A percentile compares a stretch with the other conserved stretches of the same genome.
Evolutionary conservation across 768 basidiomycete species (phyloP).

Genomic region (Pleurotus djamor): DNA sequence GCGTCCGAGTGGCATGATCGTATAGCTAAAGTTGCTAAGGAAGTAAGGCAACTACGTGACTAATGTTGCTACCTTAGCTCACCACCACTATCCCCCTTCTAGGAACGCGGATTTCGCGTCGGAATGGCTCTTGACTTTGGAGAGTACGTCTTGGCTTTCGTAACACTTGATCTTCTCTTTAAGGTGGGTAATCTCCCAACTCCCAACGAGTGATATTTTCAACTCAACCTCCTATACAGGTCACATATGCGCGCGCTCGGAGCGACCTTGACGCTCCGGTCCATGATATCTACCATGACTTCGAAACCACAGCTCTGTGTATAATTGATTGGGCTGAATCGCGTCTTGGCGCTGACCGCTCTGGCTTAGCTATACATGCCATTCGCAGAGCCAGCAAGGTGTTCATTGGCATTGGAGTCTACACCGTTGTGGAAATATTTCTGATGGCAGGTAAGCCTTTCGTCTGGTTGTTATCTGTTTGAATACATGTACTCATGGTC

Average conservation of each 20-base stretch:
- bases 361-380: slow-evolving; percentile 1
- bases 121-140: slow-evolving; percentile 10
- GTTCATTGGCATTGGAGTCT: slow-evolving; percentile 8
- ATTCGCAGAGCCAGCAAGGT: slow-evolving; percentile 4
- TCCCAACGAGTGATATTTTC: background rate
- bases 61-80: background rate
- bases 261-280: background rate
- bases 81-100: background rate
- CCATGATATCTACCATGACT: background rate
- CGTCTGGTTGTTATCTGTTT: too few species aligned
- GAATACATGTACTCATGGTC: too few species aligned
- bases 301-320: background rate
- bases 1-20: background rate
- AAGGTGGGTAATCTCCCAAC: slow-evolving; percentile 3
- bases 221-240: background rate
- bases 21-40: background rate
- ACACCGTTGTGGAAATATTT: slow-evolving; percentile 6
- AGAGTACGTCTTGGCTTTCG: slow-evolving; percentile 8
- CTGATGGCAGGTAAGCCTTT: slow-evolving; percentile 4
- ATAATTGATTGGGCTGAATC: slow-evolving; percentile 3
- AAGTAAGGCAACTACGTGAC: too few species aligned
- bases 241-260: background rate
- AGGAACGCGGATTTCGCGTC: slow-evolving; percentile 5
- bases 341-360: background rate
- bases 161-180: slow-evolving; percentile 8